Evolutionary conservation across 179 eudicot species (phyloP).

Genomic region (Pouteria campechiana): DNA sequence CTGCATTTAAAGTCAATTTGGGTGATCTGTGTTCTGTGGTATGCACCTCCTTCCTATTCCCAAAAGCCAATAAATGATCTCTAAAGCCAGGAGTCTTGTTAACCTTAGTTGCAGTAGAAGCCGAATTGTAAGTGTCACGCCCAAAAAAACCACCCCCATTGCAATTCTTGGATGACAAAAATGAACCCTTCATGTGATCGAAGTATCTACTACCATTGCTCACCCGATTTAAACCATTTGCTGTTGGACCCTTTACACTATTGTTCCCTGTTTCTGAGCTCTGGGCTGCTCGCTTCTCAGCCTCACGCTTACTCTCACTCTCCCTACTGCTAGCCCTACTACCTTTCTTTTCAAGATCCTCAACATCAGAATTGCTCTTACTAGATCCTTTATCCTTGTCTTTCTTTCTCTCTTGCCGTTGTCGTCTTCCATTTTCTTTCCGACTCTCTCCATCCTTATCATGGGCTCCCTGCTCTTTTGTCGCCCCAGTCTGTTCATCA

Average conservation of each 20-base stretch:
- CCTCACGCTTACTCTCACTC: constrained; percentile 39
- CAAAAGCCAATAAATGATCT: constrained; percentile 37
- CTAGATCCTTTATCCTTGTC: constrained; percentile 82
- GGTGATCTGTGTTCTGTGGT: constrained; percentile 30
- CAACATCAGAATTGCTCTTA: constrained; percentile 94
- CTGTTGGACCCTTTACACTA: constrained; percentile 34
- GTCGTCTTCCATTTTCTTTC: constrained; percentile 73
- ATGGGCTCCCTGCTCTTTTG: constrained; percentile 50
- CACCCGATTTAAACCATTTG: constrained; percentile 43
- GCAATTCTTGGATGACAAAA: constrained; percentile 79
- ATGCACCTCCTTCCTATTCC: constrained; percentile 38
- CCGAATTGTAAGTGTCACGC: constrained; percentile 31
- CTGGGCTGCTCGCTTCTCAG: constrained; percentile 34
- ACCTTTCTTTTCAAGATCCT: constrained; percentile 64
- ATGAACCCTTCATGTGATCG: constrained; percentile 80
- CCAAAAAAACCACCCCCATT: constrained; percentile 79
- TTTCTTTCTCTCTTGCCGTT: constrained; percentile 65
- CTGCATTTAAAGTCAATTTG: constrained; percentile 35
- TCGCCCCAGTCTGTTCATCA: constrained; percentile 81
- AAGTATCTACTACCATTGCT: constrained; percentile 76
- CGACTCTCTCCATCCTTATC: constrained; percentile 49
- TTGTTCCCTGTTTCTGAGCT: constrained; percentile 30
- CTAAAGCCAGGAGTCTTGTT: constrained; percentile 34
- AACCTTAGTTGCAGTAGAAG: constrained; percentile 49
- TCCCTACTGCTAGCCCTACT: constrained; percentile 60